Conservation (phyloP, 352 stramenopile species). For the Globisporangium solare region DNA sequence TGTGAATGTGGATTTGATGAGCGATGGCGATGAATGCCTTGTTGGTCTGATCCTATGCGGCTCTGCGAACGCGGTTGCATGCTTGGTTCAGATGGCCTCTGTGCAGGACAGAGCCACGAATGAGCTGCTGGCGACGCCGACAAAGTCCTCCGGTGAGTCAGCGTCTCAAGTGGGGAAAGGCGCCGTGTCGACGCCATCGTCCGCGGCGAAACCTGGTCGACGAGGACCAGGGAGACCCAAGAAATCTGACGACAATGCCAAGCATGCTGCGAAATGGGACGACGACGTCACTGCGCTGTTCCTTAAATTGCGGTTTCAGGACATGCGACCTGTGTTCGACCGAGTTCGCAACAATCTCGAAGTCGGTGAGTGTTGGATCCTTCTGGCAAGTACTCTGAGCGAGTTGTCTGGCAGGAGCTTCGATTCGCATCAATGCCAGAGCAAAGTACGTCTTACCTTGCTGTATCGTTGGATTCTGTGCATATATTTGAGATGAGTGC, state of each 20-base stretch:
- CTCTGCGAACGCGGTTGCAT: no score
- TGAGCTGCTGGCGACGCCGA: not conserved
- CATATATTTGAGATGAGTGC: not conserved
- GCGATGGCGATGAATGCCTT: not conserved
- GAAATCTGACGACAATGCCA: slow-evolving; percentile 7
- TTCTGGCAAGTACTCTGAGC: slow-evolving; percentile 7
- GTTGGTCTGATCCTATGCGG: no score
- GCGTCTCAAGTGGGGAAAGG: no score
- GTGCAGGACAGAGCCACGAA: no score
- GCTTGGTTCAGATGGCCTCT: no score
- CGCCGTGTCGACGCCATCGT: not conserved
- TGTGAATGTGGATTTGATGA: no score
- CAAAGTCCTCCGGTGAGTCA: not conserved
- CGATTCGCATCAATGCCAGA: slow-evolving; percentile 17
- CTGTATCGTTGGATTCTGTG: not conserved
- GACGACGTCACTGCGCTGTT: slow-evolving; percentile 9
- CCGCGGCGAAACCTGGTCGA: not conserved
- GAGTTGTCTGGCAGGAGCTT: slow-evolving; percentile 7
- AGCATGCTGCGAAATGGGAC: slow-evolving; percentile 12
- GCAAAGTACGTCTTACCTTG: slow-evolving; percentile 9
- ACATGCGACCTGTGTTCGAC: slow-evolving; percentile 8
- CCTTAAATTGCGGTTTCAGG: slow-evolving; percentile 9
- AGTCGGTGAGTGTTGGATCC: slow-evolving; percentile 12
- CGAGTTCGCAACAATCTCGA: slow-evolving; percentile 14
- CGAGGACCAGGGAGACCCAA: slow-evolving; percentile 9